phyloP scores from a whole-genome alignment of 1,139 yeast species.

The Debaryomycetaceae sp. region DNA sequence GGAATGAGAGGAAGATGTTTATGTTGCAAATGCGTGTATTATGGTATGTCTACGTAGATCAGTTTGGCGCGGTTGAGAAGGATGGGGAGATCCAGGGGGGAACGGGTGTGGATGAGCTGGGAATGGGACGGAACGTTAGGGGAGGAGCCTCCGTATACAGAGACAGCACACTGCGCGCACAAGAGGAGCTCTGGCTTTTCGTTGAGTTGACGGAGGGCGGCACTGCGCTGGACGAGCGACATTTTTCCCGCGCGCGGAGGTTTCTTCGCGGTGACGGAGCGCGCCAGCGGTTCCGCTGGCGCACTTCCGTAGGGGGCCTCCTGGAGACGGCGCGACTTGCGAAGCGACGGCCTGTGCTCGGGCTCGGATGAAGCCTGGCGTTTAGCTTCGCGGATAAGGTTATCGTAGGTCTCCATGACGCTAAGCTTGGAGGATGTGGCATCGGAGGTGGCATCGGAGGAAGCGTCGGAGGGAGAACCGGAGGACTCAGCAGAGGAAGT shows the following conservation, averaged over 20 bases:
- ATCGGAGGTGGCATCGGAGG: constrained; percentile 2
- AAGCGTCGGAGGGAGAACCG: not conserved
- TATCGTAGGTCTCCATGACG: constrained; percentile 17
- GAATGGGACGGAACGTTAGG: not conserved
- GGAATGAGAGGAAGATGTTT: no score
- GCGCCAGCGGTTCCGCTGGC: no score
- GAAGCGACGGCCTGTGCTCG: constrained; percentile 1
- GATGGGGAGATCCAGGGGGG: not conserved
- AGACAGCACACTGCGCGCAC: constrained; percentile 20
- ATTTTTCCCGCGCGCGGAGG: constrained; percentile 10
- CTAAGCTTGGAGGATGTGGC: constrained; percentile 7
- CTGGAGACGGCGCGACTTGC: constrained; percentile 5
- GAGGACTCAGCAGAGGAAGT: no score
- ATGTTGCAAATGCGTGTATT: no score
- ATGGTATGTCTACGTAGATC: not conserved
- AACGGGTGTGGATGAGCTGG: not conserved
- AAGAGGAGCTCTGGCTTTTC: constrained; percentile 16
- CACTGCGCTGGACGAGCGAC: constrained; percentile 12
- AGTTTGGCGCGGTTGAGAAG: not conserved
- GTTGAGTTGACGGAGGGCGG: constrained; percentile 20
- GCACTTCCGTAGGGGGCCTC: not conserved
- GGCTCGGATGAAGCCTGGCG: constrained; percentile 7
- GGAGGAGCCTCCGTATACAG: not conserved
- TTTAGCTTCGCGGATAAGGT: constrained; percentile 15
- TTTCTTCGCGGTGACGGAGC: no score